A percentile compares a stretch with the other conserved stretches of the same genome.
Evolutionary conservation across 2,329 filamentous ascomycete species (phyloP).

Genomic region (Cladosporium sp.): DNA sequence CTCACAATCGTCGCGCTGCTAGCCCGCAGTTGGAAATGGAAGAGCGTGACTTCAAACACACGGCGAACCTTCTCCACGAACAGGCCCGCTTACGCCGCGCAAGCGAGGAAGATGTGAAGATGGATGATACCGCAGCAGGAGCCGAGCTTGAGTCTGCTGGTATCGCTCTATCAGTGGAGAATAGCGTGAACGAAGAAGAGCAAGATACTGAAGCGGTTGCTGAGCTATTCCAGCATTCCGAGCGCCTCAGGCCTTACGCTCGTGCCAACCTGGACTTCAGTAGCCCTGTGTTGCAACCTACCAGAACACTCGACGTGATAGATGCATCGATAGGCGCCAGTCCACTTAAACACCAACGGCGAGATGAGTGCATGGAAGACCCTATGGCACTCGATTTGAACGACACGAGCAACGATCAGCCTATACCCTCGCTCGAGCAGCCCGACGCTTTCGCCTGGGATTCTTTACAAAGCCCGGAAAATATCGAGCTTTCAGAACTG

Average conservation of each 20-base stretch:
- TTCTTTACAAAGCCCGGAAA: slow-evolving; percentile 70
- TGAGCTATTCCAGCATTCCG: slow-evolving; percentile 51
- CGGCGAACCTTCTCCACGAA: slow-evolving; percentile 78
- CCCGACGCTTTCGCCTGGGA: slow-evolving; percentile 33
- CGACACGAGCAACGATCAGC: neutral
- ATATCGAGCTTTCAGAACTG: slow-evolving; percentile 88
- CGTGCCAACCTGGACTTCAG: slow-evolving; percentile 43
- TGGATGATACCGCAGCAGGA: slow-evolving; percentile 32
- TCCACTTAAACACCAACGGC: slow-evolving; percentile 28
- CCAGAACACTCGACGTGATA: neutral
- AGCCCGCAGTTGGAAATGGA: slow-evolving; percentile 91
- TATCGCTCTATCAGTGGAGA: slow-evolving; percentile 39
- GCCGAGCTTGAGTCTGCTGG: slow-evolving; percentile 37
- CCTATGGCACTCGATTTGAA: slow-evolving; percentile 12
- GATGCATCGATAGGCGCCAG: neutral
- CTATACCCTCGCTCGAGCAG: neutral
- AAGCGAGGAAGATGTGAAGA: slow-evolving; percentile 41
- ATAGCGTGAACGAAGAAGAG: slow-evolving; percentile 47
- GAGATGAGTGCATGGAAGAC: slow-evolving; percentile 31
- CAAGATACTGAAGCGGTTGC: slow-evolving; percentile 50
- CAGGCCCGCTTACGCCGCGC: slow-evolving; percentile 45
- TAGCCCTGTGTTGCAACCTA: slow-evolving; percentile 45
- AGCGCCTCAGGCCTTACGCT: slow-evolving; percentile 51
- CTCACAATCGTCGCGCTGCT: slow-evolving; percentile 68
- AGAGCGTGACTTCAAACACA: slow-evolving; percentile 95